phyloP scores from a whole-genome alignment of 73 alveolate species.

The Tetrahymena malaccensis region DNA sequence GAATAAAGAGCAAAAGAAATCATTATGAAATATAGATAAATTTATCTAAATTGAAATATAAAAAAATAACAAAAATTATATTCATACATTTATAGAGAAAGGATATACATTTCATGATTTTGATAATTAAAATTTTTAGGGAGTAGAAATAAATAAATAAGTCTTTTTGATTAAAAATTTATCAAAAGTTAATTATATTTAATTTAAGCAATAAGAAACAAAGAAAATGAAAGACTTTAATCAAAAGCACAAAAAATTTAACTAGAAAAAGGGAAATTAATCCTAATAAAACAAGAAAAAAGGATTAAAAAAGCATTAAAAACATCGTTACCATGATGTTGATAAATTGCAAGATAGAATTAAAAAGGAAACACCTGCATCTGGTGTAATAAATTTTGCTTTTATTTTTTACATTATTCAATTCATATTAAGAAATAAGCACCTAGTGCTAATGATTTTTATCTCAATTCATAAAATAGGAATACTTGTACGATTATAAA shows the following conservation, averaged over 20 bases:
- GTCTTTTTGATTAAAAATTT: background rate
- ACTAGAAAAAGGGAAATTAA: background rate
- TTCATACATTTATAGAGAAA: background rate
- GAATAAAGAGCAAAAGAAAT: background rate
- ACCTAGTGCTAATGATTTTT: background rate
- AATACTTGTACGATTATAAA: slow-evolving; percentile 35
- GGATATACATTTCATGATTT: background rate
- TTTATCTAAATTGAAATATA: background rate
- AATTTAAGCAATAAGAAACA: background rate
- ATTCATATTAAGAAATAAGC: background rate
- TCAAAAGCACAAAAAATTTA: background rate
- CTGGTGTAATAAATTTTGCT: slow-evolving; percentile 5
- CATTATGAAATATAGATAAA: background rate
- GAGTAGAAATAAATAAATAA: background rate
- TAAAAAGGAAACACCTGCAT: slow-evolving; percentile 3
- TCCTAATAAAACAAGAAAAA: background rate
- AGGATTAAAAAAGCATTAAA: background rate
- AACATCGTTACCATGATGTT: background rate
- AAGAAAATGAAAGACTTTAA: background rate
- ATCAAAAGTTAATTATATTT: background rate
- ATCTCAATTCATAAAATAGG: background rate
- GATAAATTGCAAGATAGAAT: background rate
- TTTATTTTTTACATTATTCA: background rate
- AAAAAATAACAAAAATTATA: background rate
- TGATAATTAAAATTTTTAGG: background rate